Percentiles rank a stretch among this genome's conserved stretches.
Evolutionary conservation across 805 yeast species (phyloP).

Genomic region (Yamadazyma nakazawae): DNA sequence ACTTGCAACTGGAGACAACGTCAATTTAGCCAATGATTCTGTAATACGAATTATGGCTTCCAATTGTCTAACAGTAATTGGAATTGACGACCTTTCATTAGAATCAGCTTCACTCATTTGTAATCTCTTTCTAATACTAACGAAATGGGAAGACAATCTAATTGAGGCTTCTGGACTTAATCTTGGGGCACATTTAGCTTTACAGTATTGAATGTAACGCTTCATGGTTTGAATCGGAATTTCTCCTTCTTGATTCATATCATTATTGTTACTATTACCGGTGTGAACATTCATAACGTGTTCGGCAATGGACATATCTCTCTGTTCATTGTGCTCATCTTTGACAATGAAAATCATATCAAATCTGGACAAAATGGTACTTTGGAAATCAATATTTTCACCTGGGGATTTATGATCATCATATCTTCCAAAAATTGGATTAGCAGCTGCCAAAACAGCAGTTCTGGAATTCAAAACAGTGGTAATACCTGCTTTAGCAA

Average conservation of each 20-base stretch:
- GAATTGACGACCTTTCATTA: conserved; percentile 90
- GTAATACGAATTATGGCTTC: conserved; percentile 97
- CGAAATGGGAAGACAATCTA: conserved; percentile 86
- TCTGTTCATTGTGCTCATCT: conserved; percentile 83
- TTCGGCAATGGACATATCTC: conserved; percentile 87
- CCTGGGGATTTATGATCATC: conserved; percentile 97
- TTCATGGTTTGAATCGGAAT: conserved; percentile 89
- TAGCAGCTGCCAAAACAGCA: conserved; percentile 95
- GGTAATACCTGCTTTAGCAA: conserved; percentile 98
- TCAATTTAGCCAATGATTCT: conserved; percentile 87
- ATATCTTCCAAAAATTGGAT: conserved; percentile 94
- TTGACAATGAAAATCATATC: conserved; percentile 98
- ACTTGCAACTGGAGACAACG: conserved; percentile 76
- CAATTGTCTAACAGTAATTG: conserved; percentile 94
- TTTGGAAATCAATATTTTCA: conserved; percentile 96
- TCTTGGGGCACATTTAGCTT: conserved; percentile 89
- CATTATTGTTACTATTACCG: conserved; percentile 49
- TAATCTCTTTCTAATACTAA: conserved; percentile 79
- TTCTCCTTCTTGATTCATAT: conserved; percentile 59
- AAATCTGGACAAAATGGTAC: conserved; percentile 93
- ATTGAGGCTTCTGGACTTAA: conserved; percentile 86
- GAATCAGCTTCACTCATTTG: conserved; percentile 77
- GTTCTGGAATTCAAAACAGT: conserved; percentile 95
- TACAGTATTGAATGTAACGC: conserved; percentile 86
- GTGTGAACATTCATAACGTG: conserved; percentile 96